A percentile compares a stretch with the other conserved stretches of the same genome.
Evolutionary conservation across 306 rosid species (phyloP).

Genomic region (Pyrus pyrifolia): DNA sequence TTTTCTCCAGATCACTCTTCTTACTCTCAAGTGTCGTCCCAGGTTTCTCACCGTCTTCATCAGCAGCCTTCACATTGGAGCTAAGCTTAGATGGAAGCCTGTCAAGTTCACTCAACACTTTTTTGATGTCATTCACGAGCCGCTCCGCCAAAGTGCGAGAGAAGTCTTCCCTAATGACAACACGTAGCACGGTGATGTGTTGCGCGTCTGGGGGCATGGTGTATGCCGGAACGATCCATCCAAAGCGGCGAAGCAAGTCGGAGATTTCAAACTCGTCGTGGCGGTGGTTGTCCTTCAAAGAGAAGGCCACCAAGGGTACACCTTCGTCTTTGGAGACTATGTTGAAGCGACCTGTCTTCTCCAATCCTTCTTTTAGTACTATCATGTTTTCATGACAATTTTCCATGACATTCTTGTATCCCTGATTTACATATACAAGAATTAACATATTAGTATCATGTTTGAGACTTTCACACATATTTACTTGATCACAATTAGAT

Average conservation of each 20-base stretch:
- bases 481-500: not conserved
- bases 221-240: slow-evolving; percentile 96
- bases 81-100: slow-evolving; percentile 39
- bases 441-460: not conserved
- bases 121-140: slow-evolving; percentile 51
- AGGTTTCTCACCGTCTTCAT: not conserved
- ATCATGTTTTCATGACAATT: slow-evolving; percentile 82
- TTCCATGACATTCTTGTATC: slow-evolving; percentile 86
- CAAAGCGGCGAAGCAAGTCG: slow-evolving; percentile 58
- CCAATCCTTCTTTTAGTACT: slow-evolving; percentile 69
- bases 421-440: slow-evolving; percentile 24
- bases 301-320: slow-evolving; percentile 85
- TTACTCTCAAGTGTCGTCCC: slow-evolving; percentile 14
- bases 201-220: slow-evolving; percentile 91
- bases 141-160: slow-evolving; percentile 89
- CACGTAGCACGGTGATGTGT: slow-evolving; percentile 69
- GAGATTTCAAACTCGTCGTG: slow-evolving; percentile 76
- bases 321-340: slow-evolving; percentile 78
- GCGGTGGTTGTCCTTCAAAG: slow-evolving; percentile 50
- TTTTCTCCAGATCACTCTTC: slow-evolving; percentile 51
- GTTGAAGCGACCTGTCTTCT: slow-evolving; percentile 57
- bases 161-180: slow-evolving; percentile 85
- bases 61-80: not conserved
- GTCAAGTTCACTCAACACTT: slow-evolving; percentile 77
- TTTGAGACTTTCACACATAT: not conserved